phyloP scores from a whole-genome alignment of 176 grass and related monocot species.

The Puccinellia tenuiflora region DNA sequence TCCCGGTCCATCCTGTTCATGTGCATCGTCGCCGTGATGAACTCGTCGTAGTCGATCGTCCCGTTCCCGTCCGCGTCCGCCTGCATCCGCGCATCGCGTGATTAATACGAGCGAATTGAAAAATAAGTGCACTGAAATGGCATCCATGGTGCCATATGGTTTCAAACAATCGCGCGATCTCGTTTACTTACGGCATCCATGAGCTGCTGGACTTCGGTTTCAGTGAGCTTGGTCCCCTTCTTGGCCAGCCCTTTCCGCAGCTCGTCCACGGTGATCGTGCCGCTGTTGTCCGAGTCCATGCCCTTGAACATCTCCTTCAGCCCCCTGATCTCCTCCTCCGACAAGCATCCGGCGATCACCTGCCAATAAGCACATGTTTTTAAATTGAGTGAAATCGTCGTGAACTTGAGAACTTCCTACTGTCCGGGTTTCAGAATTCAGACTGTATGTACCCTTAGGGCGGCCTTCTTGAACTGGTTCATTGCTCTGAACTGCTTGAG shows the following conservation, averaged over 20 bases:
- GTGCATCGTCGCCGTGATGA: conserved; percentile 91
- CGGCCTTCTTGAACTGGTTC: conserved; percentile 90
- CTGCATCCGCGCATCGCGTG: background rate
- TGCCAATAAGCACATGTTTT: background rate
- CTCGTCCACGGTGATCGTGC: conserved; percentile 78
- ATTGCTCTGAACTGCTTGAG: conserved; percentile 89
- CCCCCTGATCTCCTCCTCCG: conserved; percentile 81
- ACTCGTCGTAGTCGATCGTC: conserved; percentile 83
- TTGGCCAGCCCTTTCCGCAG: conserved; percentile 62
- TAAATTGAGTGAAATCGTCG: background rate
- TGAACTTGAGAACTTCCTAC: no score
- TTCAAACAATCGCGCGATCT: background rate
- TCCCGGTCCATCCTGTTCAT: conserved; percentile 85
- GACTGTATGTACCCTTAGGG: conserved; percentile 26
- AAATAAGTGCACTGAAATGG: no score
- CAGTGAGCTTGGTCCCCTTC: conserved; percentile 72
- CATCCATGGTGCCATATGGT: background rate
- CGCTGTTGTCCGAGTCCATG: conserved; percentile 76
- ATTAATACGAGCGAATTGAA: background rate
- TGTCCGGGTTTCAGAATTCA: background rate
- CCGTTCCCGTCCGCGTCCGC: conserved; percentile 81
- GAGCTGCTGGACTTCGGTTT: conserved; percentile 67
- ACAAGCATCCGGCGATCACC: conserved; percentile 75
- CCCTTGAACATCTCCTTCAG: conserved; percentile 88
- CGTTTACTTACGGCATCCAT: conserved; percentile 62